phyloP scores from a whole-genome alignment of 106 monocot species.

The Phalaenopsis equestris region DNA sequence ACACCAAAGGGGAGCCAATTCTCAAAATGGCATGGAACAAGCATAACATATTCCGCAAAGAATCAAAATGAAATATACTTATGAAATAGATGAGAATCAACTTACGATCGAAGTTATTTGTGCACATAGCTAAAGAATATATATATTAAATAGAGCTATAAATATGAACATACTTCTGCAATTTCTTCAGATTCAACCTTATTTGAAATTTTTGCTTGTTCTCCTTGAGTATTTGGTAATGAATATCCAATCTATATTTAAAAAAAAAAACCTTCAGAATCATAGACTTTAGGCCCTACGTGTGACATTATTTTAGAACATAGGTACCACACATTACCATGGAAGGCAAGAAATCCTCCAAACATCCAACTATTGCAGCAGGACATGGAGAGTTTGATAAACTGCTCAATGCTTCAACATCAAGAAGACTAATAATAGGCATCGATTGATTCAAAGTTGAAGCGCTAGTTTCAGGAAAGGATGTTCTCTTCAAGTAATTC shows the following conservation, averaged over 20 bases:
- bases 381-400: slow-evolving; percentile 7
- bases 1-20: background rate
- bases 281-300: background rate
- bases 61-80: background rate
- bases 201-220: slow-evolving; percentile 10
- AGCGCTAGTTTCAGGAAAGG: background rate
- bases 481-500: background rate
- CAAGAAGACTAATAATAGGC: background rate
- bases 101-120: too few species aligned
- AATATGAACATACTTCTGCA: slow-evolving; percentile 5
- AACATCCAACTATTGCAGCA: background rate
- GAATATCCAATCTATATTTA: slow-evolving; percentile 8
- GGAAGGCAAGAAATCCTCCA: slow-evolving; percentile 1
- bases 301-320: background rate
- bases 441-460: background rate
- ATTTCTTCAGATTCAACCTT: slow-evolving; percentile 5
- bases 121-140: background rate
- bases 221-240: background rate
- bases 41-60: background rate
- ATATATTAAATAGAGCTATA: background rate
- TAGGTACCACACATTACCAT: background rate
- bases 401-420: background rate
- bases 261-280: background rate
- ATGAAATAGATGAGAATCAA: background rate
- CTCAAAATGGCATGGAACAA: background rate